Percentiles rank a stretch among this genome's conserved stretches.
phyloP scores from a whole-genome alignment of 192 early-diverging fungal species.

The Linnemannia zychae region DNA sequence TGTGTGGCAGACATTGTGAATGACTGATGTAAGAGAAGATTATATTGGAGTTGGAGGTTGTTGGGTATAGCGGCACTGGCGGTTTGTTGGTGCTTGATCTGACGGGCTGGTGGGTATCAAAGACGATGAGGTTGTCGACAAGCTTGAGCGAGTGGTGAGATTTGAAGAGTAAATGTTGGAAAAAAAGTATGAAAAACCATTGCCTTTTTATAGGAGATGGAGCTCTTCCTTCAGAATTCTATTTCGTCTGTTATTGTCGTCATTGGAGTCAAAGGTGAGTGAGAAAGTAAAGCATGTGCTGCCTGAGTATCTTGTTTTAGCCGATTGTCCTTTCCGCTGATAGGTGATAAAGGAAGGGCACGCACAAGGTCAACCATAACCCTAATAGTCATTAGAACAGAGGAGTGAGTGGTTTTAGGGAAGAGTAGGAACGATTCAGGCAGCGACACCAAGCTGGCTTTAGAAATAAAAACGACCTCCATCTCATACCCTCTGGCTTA shows the following conservation, averaged over 20 bases:
- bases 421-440: conserved; percentile 27
- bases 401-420: not conserved
- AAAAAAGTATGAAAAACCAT: not conserved
- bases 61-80: not conserved
- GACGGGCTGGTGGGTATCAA: not conserved
- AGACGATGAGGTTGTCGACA: not conserved
- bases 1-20: not conserved
- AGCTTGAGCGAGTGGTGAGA: not conserved
- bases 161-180: not conserved
- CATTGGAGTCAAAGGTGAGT: not conserved
- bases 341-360: too few species aligned
- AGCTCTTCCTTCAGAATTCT: not conserved
- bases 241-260: not conserved
- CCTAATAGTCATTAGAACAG: not conserved
- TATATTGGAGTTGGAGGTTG: not conserved
- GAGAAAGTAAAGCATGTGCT: not conserved
- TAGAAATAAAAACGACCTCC: not conserved
- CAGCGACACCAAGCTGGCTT: conserved; percentile 13
- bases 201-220: not conserved
- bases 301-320: not conserved
- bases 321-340: too few species aligned
- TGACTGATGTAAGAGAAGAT: not conserved
- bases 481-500: not conserved
- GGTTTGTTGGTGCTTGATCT: not conserved
- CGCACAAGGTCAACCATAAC: not conserved